Evolutionary conservation across 768 basidiomycete genomes (phyloP), one percentile per base, ranked within the genome.

Genomic region (Nidula microcarpa): DNA sequence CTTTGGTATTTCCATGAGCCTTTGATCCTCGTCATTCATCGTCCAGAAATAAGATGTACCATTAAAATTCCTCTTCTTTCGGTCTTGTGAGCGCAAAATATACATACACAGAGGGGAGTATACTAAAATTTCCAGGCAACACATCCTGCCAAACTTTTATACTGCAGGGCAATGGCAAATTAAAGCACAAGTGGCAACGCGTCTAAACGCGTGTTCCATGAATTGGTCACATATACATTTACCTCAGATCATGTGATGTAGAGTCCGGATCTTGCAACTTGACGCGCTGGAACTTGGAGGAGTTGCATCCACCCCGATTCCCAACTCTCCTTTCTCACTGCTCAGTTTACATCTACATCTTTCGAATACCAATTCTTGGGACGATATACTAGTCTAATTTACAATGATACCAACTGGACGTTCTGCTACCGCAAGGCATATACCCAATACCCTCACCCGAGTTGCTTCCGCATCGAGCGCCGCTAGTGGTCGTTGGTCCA

Each of bases 331-430:
- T 17, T 34, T 47, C 23, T 14, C 23, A 43, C 18, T 16, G 23
- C 39, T 47, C 54, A 16, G 30, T 13, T 11, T 35, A 49, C 23
- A 54, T 30, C 36, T 2, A 13, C 30, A 47, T 35, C 23, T 30
- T 30, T 4, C 23, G 23, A 30, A 30, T 30, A 30, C 23, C 23
- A 30, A 30, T 30, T 30, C 23, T 30, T 30, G 23, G 23, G 23
- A 30, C 23, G 23, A 4, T 4, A 30, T 30, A 30, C 23, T 30
- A 30, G 23, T 30, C 23, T 30, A 30, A 30, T 30, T 35, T 37
- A 16, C 49, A 47, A 74, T 73, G 73, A 68, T 74, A 59, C 69
- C 68, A 10, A 64, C 70, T n/a, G 70, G 73, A 50, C 70, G 70
- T 16, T 67, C 66, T n/a, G 58, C 60, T 33, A 58, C 63, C 51